Percentiles rank a stretch among this genome's conserved stretches.
These are phyloP conservation scores for Avena atlantica DNA, from an alignment of 176 grass and related monocot genomes.

Conservation along the genomic window DNA sequence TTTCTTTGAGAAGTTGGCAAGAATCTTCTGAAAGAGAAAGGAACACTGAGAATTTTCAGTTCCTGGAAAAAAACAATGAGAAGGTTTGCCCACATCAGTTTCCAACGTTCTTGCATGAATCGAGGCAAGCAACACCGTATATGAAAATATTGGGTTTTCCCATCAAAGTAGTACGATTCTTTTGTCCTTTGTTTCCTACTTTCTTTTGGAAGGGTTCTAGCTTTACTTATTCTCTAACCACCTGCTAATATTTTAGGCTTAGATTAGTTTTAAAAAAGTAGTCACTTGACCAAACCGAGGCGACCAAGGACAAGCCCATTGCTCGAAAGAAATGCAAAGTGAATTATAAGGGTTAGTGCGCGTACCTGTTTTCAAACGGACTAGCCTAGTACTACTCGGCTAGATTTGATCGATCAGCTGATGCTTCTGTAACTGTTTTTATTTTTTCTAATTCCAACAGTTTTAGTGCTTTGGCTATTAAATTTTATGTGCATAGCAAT, in stretches of 20 bases:
- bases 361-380: not conserved
- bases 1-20: not conserved
- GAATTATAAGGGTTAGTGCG: not conserved
- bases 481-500: too few relatives aligned
- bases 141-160: slow-evolving; percentile 16
- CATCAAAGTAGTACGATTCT: slow-evolving; percentile 35
- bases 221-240: slow-evolving; percentile 54
- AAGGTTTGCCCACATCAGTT: slow-evolving; percentile 46
- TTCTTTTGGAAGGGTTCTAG: slow-evolving; percentile 39
- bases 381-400: not conserved
- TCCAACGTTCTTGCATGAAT: slow-evolving; percentile 40
- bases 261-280: not conserved
- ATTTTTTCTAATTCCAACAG: too few relatives aligned
- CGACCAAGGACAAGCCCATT: slow-evolving; percentile 31
- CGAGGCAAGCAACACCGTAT: slow-evolving; percentile 29
- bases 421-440: too few relatives aligned
- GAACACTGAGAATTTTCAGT: slow-evolving; percentile 44
- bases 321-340: slow-evolving; percentile 25
- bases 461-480: too few relatives aligned
- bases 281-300: slow-evolving; percentile 35
- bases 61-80: slow-evolving; percentile 34
- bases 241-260: slow-evolving; percentile 47
- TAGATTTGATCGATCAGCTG: not conserved
- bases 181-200: slow-evolving; percentile 46
- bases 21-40: slow-evolving; percentile 48